These are phyloP conservation scores for Penicillium egyptiacum DNA, from an alignment of 495 filamentous ascomycete species.

Conservation along the genomic window DNA sequence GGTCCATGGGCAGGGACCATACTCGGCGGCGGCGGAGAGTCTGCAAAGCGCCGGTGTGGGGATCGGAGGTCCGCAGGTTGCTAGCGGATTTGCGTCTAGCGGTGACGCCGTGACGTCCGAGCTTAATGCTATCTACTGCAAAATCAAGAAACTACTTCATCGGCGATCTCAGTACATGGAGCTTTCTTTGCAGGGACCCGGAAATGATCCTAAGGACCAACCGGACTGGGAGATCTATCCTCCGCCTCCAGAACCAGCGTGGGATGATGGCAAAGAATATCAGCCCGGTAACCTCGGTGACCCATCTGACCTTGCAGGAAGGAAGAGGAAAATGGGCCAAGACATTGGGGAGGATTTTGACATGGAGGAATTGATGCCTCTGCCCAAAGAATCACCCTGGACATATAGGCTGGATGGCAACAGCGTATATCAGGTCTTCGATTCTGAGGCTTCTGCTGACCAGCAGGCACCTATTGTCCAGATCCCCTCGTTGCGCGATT, in stretches of 20 bases:
- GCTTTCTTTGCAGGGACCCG: conserved; percentile 76
- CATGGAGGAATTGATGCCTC: conserved; percentile 68
- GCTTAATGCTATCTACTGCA: conserved; percentile 78
- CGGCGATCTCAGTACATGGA: conserved; percentile 86
- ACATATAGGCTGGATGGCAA: conserved; percentile 78
- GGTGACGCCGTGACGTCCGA: conserved; percentile 77
- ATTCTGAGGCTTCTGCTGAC: conserved; percentile 57
- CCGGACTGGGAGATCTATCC: conserved; percentile 87
- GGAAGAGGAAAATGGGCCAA: conserved; percentile 80
- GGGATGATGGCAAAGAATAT: conserved; percentile 68
- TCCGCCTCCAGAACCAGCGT: conserved; percentile 82
- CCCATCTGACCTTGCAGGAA: conserved; percentile 31
- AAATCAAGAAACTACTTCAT: conserved; percentile 79
- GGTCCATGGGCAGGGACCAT: conserved; percentile 49
- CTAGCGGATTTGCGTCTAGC: conserved; percentile 50
- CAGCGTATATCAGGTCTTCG: conserved; percentile 90
- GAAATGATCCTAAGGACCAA: conserved; percentile 84
- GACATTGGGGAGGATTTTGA: conserved; percentile 91
- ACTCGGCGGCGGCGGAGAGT: conserved; percentile 45
- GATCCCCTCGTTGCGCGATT: conserved; percentile 87
- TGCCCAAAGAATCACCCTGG: conserved; percentile 63
- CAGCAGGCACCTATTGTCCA: conserved; percentile 66
- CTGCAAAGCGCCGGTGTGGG: conserved; percentile 54
- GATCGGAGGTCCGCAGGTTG: conserved; percentile 46
- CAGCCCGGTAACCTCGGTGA: conserved; percentile 22